Conservation (phyloP, 192 early-diverging fungal species). For the Allomyces macrogynus region DNA sequence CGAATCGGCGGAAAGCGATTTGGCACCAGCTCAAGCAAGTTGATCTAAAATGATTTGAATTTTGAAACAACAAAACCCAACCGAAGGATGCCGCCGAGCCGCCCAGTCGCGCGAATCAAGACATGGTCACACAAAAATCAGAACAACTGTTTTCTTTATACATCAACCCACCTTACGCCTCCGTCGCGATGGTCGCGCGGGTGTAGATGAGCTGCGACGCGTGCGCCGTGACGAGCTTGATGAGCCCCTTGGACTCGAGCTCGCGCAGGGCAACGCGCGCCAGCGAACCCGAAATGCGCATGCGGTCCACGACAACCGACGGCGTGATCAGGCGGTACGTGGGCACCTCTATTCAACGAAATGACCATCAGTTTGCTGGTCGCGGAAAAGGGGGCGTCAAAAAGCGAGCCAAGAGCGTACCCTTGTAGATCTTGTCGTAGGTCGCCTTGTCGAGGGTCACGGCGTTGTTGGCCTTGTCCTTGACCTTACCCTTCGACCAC, state of each 20-base stretch:
- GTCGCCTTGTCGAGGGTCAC: conserved; percentile 93
- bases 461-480: conserved; percentile 99
- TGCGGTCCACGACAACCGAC: conserved; percentile 94
- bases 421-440: conserved; percentile 98
- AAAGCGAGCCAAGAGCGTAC: neutral
- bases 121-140: conserved; percentile 52
- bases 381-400: too few species aligned
- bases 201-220: conserved; percentile 76
- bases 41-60: too few species aligned
- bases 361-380: too few species aligned
- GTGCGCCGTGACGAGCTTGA: conserved; percentile 78
- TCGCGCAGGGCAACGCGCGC: conserved; percentile 89
- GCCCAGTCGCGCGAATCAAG: conserved; percentile 95
- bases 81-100: conserved; percentile 95
- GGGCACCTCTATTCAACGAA: conserved; percentile 70
- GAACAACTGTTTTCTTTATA: too few species aligned
- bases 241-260: conserved; percentile 73
- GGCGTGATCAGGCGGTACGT: conserved; percentile 99
- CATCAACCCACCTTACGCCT: conserved; percentile 9
- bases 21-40: too few species aligned
- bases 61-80: conserved; percentile 91
- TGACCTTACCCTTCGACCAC: conserved; percentile 99
- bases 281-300: conserved; percentile 90
- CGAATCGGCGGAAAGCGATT: too few species aligned
- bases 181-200: conserved; percentile 28